Conservation (phyloP, 805 yeast species). For the Ogataea dorogensis region DNA sequence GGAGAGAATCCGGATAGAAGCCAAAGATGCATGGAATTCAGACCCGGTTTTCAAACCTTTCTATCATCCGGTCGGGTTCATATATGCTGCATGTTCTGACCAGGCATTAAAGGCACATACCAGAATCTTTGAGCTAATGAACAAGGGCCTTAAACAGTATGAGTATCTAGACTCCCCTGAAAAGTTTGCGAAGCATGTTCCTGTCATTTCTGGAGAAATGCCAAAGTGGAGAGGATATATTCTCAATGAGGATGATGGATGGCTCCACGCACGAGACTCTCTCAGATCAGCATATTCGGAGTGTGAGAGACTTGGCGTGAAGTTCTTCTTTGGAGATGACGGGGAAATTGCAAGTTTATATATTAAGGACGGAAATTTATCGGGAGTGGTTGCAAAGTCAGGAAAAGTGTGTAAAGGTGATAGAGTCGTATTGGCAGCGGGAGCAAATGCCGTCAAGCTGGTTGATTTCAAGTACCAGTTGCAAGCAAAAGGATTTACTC, state of each 20-base stretch:
- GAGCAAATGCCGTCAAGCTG: constrained; percentile 38
- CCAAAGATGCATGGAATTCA: constrained; percentile 4
- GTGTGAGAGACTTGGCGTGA: constrained; percentile 20
- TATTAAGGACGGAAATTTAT: constrained; percentile 4
- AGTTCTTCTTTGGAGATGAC: constrained; percentile 17
- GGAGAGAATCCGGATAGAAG: constrained; percentile 5
- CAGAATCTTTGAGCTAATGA: too few species aligned
- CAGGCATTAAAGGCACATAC: constrained; percentile 18
- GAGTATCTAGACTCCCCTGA: constrained; percentile 21
- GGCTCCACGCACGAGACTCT: constrained; percentile 31
- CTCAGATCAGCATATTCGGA: constrained; percentile 24
- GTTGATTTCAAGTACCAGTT: constrained; percentile 33
- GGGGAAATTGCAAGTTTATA: constrained; percentile 11
- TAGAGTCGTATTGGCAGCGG: constrained; percentile 35
- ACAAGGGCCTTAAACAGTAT: constrained; percentile 26
- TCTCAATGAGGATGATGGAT: constrained; percentile 32
- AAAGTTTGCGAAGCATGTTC: constrained; percentile 17
- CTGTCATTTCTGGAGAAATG: constrained; percentile 11
- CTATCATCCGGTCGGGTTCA: constrained; percentile 12
- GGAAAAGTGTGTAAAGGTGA: constrained; percentile 31
- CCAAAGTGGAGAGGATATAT: constrained; percentile 14
- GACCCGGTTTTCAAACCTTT: constrained; percentile 11
- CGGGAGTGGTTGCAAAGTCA: constrained; percentile 20
- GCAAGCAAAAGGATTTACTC: constrained; percentile 38
- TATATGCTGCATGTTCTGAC: constrained; percentile 29